A percentile compares a stretch with the other conserved stretches of the same genome.
phyloP scores from a whole-genome alignment of 345 rosid genomes.

The Aethionema arabicum region DNA sequence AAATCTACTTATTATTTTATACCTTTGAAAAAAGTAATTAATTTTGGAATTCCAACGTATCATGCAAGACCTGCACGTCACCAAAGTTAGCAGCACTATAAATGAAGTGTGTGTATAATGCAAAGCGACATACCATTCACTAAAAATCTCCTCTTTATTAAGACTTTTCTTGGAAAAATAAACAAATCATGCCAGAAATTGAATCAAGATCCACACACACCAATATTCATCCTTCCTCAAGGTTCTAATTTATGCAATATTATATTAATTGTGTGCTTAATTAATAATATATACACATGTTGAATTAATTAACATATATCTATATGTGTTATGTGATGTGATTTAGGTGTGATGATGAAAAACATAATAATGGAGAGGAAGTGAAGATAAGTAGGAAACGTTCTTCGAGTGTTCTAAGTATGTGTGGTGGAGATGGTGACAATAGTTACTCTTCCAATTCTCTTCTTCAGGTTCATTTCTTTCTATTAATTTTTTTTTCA shows the following conservation, averaged over 20 bases:
- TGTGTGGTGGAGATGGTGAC: constrained; percentile 23
- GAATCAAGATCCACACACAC: background rate
- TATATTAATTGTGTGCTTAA: background rate
- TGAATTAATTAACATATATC: background rate
- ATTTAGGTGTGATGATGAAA: background rate
- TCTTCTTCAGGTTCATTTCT: constrained; percentile 18
- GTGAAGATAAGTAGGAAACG: background rate
- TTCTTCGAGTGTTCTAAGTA: constrained; percentile 6
- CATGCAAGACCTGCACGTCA: too few relatives aligned
- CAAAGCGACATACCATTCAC: too few relatives aligned
- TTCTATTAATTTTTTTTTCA: background rate
- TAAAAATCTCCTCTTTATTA: background rate
- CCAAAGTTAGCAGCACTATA: too few relatives aligned
- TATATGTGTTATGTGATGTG: background rate
- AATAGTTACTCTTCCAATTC: constrained; percentile 24
- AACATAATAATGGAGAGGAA: background rate
- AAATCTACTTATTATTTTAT: too few relatives aligned
- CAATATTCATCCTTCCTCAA: background rate
- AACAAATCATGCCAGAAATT: constrained; percentile 11
- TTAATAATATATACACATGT: background rate
- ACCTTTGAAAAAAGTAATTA: too few relatives aligned
- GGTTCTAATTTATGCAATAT: background rate
- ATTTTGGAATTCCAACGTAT: too few relatives aligned
- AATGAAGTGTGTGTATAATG: too few relatives aligned
- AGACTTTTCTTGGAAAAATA: background rate